Evolutionary conservation across 2,329 filamentous ascomycete genomes (phyloP), one percentile per base, ranked within the genome.

Genomic region (Sclerotinia trifoliorum): DNA sequence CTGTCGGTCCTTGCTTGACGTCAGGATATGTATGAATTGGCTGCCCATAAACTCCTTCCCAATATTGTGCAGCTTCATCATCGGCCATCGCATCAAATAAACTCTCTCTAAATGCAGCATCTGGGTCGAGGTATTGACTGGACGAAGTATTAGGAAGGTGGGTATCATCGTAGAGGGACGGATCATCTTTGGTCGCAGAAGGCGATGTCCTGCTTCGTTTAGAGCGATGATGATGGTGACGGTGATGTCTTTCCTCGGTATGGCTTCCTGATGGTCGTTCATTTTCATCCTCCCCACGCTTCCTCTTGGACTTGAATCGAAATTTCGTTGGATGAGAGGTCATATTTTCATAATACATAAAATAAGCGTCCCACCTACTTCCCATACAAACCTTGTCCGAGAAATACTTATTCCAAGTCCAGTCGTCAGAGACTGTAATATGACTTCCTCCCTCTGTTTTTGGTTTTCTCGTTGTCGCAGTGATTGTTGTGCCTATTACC

Each of bases 21-120:
- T 82, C 79, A 0, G 83, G 82, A 35, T 96, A 97, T 8, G 88
- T 86, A 79, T 97, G 93, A 62, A 98, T 90, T 0, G 95, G 94
- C 78, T 98, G 94, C 0, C 93, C 94, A 79, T 98, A 99, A n/a
- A 99, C 92, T 21, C 88, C 87, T 78, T 97, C 90, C 95, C 95
- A 99, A 81, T 95, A 99, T 10, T 88, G 86, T 2, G 95, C 95
- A 58, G 94, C 95, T 80, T 99, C 95, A 77, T 98, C 94, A 79
- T 99, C 95, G 49, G 93, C 94, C 79, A 99, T 90, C 44, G 95
- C 95, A 78, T 99, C 95, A 80, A 98, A 98, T 6, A 99, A 88
- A 0, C 93, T 97, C 78, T 96, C 92, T 42, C 92, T 89, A 78
- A 99, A 99, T 0, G 94, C 93, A 0, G 85, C 83, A 52, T 93